Base-by-base conservation (phyloP, 257 asterid genomes). In the Prunella vulgaris region DNA sequence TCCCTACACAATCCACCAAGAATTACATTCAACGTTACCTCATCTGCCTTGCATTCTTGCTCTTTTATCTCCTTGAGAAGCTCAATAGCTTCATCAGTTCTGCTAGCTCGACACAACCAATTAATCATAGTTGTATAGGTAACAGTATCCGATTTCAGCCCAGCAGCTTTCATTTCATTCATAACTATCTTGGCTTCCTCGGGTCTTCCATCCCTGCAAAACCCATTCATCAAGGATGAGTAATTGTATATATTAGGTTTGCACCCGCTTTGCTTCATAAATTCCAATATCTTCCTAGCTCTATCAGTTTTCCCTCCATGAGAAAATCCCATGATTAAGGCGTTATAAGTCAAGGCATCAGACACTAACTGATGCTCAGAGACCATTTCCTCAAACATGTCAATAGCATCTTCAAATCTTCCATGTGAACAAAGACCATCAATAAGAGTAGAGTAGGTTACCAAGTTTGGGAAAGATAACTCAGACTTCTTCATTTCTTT, bases 201-300 rank as follows among this genome's bases (percentile, higher is more conserved):
- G 7, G 84, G 59, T 72, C 79, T 90, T 35, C 93, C 96, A 58
- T 87, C 95, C 73, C 64, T 78, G 24, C 98, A 88, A 22, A 83
- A 79, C 27, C 96, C 99, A 33, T 90, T 87, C 86, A 89, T 83
- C 22, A 90, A 75, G 51, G 89, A 69, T 27, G 97, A 80, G 81
- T 88, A 93, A 42, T 89, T 93, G 80, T 82, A 79, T 28, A 78
- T 33, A 71, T 90, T 93, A 27, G 99, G 99, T 54, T 61, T 78
- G 82, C 97, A 88, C 57, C 96, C 88, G 30, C 90, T 88, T 65
- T 85, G 86, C 83, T 79, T 84, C 99, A 93, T 93, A 57, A 93
- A 93, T 2, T 86, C 93, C 38, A 93, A 66, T 61, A 88, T 82
- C 46, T 80, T 90, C 80, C 59, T 73, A 35, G 93, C 96, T 73